Evolutionary conservation across 148 eudicot species (phyloP), one percentile per base, ranked within the genome.

Genomic region (Diospyros kaki): DNA sequence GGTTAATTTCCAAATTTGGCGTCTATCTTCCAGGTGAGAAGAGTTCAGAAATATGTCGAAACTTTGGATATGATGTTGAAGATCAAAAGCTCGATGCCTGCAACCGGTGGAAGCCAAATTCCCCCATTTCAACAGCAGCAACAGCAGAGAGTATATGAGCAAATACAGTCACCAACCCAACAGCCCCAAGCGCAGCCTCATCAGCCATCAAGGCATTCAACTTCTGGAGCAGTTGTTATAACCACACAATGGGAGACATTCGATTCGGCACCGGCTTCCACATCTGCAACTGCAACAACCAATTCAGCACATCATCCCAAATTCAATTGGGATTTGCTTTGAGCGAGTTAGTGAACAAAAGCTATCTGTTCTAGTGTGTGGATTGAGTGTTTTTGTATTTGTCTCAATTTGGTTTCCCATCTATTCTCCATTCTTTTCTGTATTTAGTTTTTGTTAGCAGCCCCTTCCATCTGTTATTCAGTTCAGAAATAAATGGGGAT

Each of bases 231-330:
- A 9, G 97, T 96, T 40, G 97, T 96, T 51, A 85, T 87, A 50
- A 96, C 99, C 39, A 95, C 97, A 46, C 90, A 93, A 63, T 95
- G 99, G 97, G 99, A 95, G 79, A 92, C 91, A 1, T 95, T 95
- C 64, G 99, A 96, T 74, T 77, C 89, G 1, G 71, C 73, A 0
- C 87, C 97, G 41, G 68, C 71, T 1, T 78, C 86, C 9, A 76
- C 80, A 43, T 72, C 87, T 68, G 73, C 93, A 13, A 62, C 87
- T 18, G n/a, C n/a, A n/a, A 52, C 86, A n/a, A 46, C 89, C 28
- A 66, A 76, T 8, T 50, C 67, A 46, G 81, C 83, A 8, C 74
- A 50, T 43, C 89, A 79, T 63, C 87, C 90, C 68, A 89, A 86
- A 72, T 84, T 93, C 72, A 87, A 73, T 45, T 95, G 98, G 99